phyloP scores from a whole-genome alignment of 1,284 basidiomycete species.

The Hemileia vastatrix region DNA sequence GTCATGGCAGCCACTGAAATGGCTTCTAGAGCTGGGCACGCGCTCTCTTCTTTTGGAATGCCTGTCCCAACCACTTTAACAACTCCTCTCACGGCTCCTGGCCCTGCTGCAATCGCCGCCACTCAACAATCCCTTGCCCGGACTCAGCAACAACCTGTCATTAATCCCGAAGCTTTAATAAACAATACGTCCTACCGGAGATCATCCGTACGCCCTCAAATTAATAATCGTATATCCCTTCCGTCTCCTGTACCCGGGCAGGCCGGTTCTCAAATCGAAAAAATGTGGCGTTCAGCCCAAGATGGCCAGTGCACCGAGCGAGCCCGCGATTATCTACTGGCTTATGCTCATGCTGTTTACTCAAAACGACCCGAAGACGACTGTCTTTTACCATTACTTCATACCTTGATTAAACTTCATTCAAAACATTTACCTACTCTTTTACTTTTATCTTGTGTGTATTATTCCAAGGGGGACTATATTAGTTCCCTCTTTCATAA shows the following conservation, averaged over 20 bases:
- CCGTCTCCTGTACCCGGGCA: not conserved
- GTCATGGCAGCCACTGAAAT: slow-evolving; percentile 14
- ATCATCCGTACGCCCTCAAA: not conserved
- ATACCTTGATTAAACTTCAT: slow-evolving; percentile 38
- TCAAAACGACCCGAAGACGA: slow-evolving; percentile 18
- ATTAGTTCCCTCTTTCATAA: slow-evolving; percentile 21
- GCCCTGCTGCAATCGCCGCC: slow-evolving; percentile 10
- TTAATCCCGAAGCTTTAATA: not conserved
- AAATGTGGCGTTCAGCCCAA: slow-evolving; percentile 21
- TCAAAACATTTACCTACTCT: slow-evolving; percentile 44
- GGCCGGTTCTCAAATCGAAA: slow-evolving; percentile 9
- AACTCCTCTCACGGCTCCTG: slow-evolving; percentile 6
- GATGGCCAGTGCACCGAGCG: slow-evolving; percentile 22
- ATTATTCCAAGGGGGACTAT: slow-evolving; percentile 42
- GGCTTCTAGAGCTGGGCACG: slow-evolving; percentile 6
- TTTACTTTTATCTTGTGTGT: slow-evolving; percentile 45
- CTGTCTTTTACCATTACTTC: slow-evolving; percentile 39
- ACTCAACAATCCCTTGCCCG: slow-evolving; percentile 7
- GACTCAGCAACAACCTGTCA: slow-evolving; percentile 6
- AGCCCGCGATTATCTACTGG: slow-evolving; percentile 18
- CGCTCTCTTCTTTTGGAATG: slow-evolving; percentile 9
- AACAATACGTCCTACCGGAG: not conserved
- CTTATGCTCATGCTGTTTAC: slow-evolving; percentile 22
- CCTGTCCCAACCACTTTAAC: slow-evolving; percentile 13
- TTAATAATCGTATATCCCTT: not conserved